These are phyloP conservation scores for Athelia sp. DNA, from an alignment of 1,284 basidiomycete genomes.

Conservation along the genomic window DNA sequence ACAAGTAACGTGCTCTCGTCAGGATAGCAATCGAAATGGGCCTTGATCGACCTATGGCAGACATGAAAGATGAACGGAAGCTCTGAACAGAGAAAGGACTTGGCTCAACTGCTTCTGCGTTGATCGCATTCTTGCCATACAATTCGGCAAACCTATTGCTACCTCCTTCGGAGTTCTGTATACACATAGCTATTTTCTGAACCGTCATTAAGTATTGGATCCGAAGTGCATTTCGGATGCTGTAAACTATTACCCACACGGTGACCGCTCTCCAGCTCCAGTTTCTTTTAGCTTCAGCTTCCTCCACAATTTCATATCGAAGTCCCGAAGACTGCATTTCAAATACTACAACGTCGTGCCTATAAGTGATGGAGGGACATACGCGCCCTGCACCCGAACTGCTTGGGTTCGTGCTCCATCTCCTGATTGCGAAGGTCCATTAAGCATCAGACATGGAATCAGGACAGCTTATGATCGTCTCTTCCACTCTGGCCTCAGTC, in stretches of 20 bases:
- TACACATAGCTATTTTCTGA: too few species aligned
- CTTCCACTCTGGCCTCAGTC: slow-evolving; percentile 28
- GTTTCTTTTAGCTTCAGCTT: too few species aligned
- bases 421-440: neutral
- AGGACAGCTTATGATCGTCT: slow-evolving; percentile 35
- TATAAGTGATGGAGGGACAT: neutral
- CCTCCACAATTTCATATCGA: too few species aligned
- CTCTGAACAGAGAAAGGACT: slow-evolving; percentile 51
- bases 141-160: too few species aligned
- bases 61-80: slow-evolving; percentile 34
- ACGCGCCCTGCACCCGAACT: neutral
- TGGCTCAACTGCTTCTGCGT: slow-evolving; percentile 67
- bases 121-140: slow-evolving; percentile 58
- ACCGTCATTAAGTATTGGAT: too few species aligned
- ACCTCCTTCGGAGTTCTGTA: too few species aligned
- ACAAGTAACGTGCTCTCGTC: slow-evolving; percentile 2
- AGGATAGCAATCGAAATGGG: slow-evolving; percentile 51
- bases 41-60: slow-evolving; percentile 39
- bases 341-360: too few species aligned
- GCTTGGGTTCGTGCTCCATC: neutral
- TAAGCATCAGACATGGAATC: neutral
- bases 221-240: too few species aligned
- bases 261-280: too few species aligned
- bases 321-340: too few species aligned
- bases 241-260: too few species aligned